A percentile compares a stretch with the other conserved stretches of the same genome.
Evolutionary conservation across 495 filamentous ascomycete species (phyloP).

Genomic region (Aspergillus funiculosus): DNA sequence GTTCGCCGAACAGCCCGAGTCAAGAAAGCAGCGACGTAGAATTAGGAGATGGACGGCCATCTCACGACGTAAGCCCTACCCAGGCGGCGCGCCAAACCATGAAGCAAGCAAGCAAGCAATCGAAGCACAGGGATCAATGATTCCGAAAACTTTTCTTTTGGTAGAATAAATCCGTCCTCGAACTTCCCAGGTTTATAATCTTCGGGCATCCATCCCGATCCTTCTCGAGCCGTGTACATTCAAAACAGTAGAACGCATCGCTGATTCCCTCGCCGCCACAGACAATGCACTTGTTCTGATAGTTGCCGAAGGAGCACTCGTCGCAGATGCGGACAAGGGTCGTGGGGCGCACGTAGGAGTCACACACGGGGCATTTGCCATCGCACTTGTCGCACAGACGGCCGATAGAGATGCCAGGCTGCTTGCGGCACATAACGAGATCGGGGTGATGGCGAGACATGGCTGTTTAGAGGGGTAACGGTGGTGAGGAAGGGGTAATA

Average conservation of each 20-base stretch:
- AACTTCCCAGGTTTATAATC: conserved; percentile 97
- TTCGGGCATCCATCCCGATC: conserved; percentile 97
- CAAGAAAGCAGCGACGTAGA: neutral
- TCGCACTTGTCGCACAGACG: conserved; percentile 99
- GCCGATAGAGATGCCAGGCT: conserved; percentile 95
- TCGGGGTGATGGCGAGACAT: conserved; percentile 52
- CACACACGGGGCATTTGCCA: conserved; percentile 98
- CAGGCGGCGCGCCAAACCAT: conserved; percentile 4
- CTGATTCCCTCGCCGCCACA: conserved; percentile 98
- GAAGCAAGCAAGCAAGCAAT: conserved; percentile 6
- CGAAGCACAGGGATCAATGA: conserved; percentile 41
- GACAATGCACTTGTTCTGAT: conserved; percentile 99
- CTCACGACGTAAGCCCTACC: neutral
- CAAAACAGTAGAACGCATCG: conserved; percentile 99
- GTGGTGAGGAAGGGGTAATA: conserved; percentile 5
- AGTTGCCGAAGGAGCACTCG: conserved; percentile 98
- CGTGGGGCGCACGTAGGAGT: conserved; percentile 96
- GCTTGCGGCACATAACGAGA: conserved; percentile 99
- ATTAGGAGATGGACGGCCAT: neutral
- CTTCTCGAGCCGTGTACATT: conserved; percentile 95
- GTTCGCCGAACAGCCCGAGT: conserved; percentile 1
- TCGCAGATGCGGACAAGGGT: conserved; percentile 98
- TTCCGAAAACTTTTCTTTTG: conserved; percentile 73
- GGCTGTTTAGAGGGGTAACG: conserved; percentile 8
- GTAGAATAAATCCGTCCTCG: conserved; percentile 89